Evolutionary conservation across 2,329 filamentous ascomycete species (phyloP), one percentile per base, ranked within the genome.

Genomic region (Neofusicoccum umdonicola): DNA sequence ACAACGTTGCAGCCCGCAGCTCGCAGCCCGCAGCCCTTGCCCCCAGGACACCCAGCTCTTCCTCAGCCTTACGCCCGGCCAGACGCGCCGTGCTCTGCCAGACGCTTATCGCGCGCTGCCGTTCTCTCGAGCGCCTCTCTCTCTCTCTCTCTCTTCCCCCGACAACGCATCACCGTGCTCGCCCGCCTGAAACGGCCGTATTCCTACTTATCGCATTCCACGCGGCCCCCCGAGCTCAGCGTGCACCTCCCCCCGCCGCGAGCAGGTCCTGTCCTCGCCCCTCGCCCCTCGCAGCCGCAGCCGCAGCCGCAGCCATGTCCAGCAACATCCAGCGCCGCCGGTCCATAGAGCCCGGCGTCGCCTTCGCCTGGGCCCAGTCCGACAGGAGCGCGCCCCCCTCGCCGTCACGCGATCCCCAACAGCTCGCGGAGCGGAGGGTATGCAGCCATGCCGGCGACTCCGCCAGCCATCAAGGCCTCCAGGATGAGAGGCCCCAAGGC

Each of bases 341-440:
- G n/a, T 64, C 62, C 62, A 57, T 58, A 45, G 62, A 64, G 52
- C 62, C 62, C 22, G 62, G 62, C 42, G 35, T 52, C n/a, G 62
- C 62, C 52, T 63, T 63, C 42, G 56, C 56, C 56, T 60, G 56
- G 56, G 9, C 56, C n/a, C 27, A 37, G 41, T 27, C 56, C 31
- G 56, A 60, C 56, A 60, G 47, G 56, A 60, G 41, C 31, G 56
- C 56, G n/a, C 56, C 56, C n/a, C 35, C 56, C 15, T 47, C 56
- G 31, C 56, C 56, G 9, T 60, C 56, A 45, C 56, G 56, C 56
- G 56, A 60, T 60, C 5, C 41, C 5, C 51, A 39, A 17, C 52
- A 27, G 52, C 51, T 54, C 39, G 54, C 54, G n/a, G 54, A 58
- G 41, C 37, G 54, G 15, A 47, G 56, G 37, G 56, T 22, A 47